Evolutionary conservation across 148 eudicot species (phyloP), one percentile per base, ranked within the genome.

Genomic region (Limonium bicolor): DNA sequence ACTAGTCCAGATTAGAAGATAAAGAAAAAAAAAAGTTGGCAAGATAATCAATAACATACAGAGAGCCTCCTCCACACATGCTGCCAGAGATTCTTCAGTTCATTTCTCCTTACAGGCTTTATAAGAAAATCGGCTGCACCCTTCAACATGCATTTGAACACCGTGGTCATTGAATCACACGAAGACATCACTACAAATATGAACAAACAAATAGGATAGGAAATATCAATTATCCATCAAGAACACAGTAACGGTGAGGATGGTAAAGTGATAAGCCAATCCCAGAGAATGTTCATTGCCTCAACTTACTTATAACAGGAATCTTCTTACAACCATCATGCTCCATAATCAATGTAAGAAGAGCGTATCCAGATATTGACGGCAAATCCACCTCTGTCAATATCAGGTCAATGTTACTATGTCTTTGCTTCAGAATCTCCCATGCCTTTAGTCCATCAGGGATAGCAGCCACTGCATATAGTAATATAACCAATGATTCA

Each of bases 81-180:
- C 50, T 71, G 83, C 83, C 83, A 76, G 36, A 76, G 70, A 39
- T 76, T 76, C 56, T 76, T 76, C 34, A 76, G 67, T 49, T 76
- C 83, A 42, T 76, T 76, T 64, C 62, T 72, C 46, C 78, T 60
- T 51, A 76, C 70, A 29, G 83, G 83, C 55, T 76, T 76, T 42
- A 69, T 65, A 23, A 76, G 74, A 60, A 72, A 76, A 49, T 76
- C 83, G 35, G 73, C 78, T 7, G 83, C 78, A 38, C 83, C 78
- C 62, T 68, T 76, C 30, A 64, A 60, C 54, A 72, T 50, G 55
- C 83, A 76, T 54, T 65, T 76, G 40, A 72, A 59, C 33, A 72
- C 83, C 61, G 57, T 49, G 46, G 60, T 62, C 34, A 76, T 68
- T 9, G 83, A 72, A 57, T 72, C 83, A 51, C 69, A 66, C 14